Evolutionary conservation across 2,329 filamentous ascomycete species (phyloP).

Genomic region (Rutstroemia sydowiana): DNA sequence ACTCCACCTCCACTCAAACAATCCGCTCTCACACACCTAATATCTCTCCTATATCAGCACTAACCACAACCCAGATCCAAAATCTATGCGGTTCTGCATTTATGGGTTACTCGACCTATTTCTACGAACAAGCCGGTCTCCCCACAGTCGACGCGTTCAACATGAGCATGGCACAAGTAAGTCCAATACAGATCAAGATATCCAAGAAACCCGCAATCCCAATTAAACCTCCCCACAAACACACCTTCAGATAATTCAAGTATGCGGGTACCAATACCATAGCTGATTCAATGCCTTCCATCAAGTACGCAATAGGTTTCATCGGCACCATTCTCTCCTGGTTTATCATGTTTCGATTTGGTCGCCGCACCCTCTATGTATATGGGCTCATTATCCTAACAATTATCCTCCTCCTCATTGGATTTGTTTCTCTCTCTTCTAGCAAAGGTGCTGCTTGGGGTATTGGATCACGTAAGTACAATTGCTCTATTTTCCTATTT

Average conservation of each 20-base stretch:
- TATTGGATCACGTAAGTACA: conserved; percentile 23
- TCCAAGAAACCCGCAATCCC: neutral
- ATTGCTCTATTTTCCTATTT: neutral
- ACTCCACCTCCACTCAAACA: too few relatives aligned
- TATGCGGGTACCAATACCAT: neutral
- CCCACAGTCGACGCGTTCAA: conserved; percentile 41
- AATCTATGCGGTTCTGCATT: conserved; percentile 56
- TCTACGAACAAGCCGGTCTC: conserved; percentile 49
- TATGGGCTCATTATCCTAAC: conserved; percentile 36
- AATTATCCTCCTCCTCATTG: conserved; percentile 39
- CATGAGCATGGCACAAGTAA: conserved; percentile 40
- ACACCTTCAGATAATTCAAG: too few relatives aligned
- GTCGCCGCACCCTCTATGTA: conserved; percentile 43
- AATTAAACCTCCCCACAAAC: neutral
- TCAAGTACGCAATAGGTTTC: conserved; percentile 37
- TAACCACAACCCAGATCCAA: conserved; percentile 32
- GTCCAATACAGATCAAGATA: too few relatives aligned
- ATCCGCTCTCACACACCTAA: too few relatives aligned
- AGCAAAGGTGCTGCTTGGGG: conserved; percentile 38
- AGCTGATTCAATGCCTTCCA: neutral
- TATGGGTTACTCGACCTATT: conserved; percentile 55
- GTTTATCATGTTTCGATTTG: conserved; percentile 39
- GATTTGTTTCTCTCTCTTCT: conserved; percentile 37
- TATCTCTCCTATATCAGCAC: neutral
- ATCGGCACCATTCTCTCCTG: conserved; percentile 44